Percentiles rank a stretch among this genome's conserved stretches.
Conservation (phyloP, 2,329 filamentous ascomycete genomes). For the Pseudogymnoascus sp. region DNA sequence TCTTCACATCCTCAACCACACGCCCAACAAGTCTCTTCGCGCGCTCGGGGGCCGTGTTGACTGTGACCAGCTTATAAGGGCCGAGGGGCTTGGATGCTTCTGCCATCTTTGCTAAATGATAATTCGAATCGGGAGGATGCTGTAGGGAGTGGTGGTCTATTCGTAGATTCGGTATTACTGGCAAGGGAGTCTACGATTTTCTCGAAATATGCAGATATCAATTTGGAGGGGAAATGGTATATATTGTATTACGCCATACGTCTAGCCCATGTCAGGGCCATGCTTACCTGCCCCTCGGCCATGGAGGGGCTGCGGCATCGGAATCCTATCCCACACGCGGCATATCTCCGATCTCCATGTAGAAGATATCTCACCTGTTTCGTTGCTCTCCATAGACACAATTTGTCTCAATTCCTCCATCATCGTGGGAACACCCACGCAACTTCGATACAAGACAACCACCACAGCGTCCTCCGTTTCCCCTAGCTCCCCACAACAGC, state of each 20-base stretch:
- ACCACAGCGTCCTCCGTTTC: background rate
- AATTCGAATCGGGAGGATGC: background rate
- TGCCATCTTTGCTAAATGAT: background rate
- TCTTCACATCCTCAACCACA: slow-evolving; percentile 52
- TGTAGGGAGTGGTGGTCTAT: background rate
- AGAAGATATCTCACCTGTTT: background rate
- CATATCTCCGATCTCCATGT: background rate
- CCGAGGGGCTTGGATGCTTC: slow-evolving; percentile 37
- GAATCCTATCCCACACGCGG: background rate
- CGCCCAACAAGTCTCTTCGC: slow-evolving; percentile 56
- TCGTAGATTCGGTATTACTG: background rate
- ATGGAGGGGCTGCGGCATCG: slow-evolving; percentile 1
- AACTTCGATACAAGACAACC: background rate
- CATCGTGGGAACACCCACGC: background rate
- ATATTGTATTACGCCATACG: slow-evolving; percentile 4
- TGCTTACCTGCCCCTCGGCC: background rate
- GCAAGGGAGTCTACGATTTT: background rate
- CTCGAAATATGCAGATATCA: background rate
- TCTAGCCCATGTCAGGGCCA: background rate
- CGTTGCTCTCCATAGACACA: background rate
- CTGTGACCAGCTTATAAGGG: slow-evolving; percentile 57
- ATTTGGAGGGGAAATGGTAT: background rate
- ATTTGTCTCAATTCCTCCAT: background rate
- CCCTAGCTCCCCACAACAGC: background rate
- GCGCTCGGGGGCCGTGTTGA: slow-evolving; percentile 60